These are phyloP conservation scores for Ashbya aceris DNA, from an alignment of 1,139 yeast species.

Conservation along the genomic window DNA sequence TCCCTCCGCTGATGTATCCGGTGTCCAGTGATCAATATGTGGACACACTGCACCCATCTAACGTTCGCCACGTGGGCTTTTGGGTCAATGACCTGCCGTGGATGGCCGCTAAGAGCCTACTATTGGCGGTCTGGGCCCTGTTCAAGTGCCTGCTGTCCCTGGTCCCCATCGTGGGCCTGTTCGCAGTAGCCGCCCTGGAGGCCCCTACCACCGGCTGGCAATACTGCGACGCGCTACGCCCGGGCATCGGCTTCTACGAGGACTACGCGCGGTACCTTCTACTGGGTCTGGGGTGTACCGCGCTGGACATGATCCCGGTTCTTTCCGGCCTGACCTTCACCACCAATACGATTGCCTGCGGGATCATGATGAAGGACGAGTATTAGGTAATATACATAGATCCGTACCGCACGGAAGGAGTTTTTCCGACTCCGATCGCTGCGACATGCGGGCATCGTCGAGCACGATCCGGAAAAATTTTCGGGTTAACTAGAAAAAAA, in stretches of 20 bases:
- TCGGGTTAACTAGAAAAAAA: not conserved
- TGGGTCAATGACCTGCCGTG: conserved; percentile 3
- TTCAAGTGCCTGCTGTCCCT: not conserved
- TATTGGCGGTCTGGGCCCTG: not conserved
- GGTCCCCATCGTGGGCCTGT: conserved; percentile 1
- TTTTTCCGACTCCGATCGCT: not conserved
- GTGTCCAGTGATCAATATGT: conserved; percentile 1
- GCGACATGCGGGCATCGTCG: not conserved
- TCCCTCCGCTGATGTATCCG: conserved; percentile 1
- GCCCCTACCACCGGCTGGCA: conserved; percentile 2
- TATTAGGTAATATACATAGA: not conserved
- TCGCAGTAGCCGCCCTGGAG: conserved; percentile 1
- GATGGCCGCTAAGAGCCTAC: not conserved
- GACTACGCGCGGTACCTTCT: not conserved
- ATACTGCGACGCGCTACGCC: not conserved
- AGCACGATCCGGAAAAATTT: conserved; percentile 1
- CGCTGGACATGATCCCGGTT: conserved; percentile 1
- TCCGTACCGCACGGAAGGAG: not conserved
- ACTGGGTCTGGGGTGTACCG: not conserved
- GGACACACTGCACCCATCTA: not conserved
- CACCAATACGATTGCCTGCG: conserved; percentile 1
- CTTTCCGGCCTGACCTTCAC: conserved; percentile 4
- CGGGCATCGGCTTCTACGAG: conserved; percentile 2
- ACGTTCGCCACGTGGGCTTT: conserved; percentile 1
- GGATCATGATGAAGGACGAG: conserved; percentile 3